Conservation (phyloP, 2,329 filamentous ascomycete genomes). For the Arachnomyces sp. region DNA sequence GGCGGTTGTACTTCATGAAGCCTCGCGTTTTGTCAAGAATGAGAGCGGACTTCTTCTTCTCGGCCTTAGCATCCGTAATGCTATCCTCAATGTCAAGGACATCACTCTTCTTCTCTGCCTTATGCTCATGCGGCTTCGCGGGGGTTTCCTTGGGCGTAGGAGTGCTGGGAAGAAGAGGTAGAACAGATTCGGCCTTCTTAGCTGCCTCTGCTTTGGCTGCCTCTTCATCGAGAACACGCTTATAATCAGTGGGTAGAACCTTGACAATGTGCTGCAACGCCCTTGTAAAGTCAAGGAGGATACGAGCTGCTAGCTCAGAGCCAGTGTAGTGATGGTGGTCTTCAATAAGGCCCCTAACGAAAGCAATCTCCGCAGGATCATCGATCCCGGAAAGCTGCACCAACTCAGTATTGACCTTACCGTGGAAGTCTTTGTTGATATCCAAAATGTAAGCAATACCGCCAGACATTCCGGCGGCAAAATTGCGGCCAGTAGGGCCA, state of each 20-base stretch:
- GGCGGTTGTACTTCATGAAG: slow-evolving; percentile 95
- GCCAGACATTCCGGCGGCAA: slow-evolving; percentile 96
- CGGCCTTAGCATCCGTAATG: slow-evolving; percentile 69
- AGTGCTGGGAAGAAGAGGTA: slow-evolving; percentile 63
- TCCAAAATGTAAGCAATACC: slow-evolving; percentile 94
- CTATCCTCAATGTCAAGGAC: slow-evolving; percentile 87
- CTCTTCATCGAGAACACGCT: slow-evolving; percentile 81
- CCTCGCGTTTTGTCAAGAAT: slow-evolving; percentile 96
- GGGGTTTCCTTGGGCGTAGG: slow-evolving; percentile 11
- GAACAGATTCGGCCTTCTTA: slow-evolving; percentile 73
- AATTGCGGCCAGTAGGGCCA: slow-evolving; percentile 87
- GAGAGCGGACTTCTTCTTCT: slow-evolving; percentile 82
- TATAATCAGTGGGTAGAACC: slow-evolving; percentile 90
- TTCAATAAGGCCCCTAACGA: slow-evolving; percentile 81
- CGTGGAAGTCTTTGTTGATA: slow-evolving; percentile 77
- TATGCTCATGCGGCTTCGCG: slow-evolving; percentile 45
- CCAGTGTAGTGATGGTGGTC: slow-evolving; percentile 98
- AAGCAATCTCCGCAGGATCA: slow-evolving; percentile 82
- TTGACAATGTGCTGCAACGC: slow-evolving; percentile 87
- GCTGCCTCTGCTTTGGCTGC: slow-evolving; percentile 75
- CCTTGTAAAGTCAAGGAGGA: slow-evolving; percentile 89
- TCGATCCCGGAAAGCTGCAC: slow-evolving; percentile 79
- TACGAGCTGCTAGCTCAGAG: slow-evolving; percentile 84
- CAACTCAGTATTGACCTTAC: slow-evolving; percentile 96
- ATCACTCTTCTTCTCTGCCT: slow-evolving; percentile 60